A percentile compares a stretch with the other conserved stretches of the same genome.
These are phyloP conservation scores for Paraphaeosphaeria minitans DNA, from an alignment of 2,329 filamentous ascomycete species.

Conservation along the genomic window DNA sequence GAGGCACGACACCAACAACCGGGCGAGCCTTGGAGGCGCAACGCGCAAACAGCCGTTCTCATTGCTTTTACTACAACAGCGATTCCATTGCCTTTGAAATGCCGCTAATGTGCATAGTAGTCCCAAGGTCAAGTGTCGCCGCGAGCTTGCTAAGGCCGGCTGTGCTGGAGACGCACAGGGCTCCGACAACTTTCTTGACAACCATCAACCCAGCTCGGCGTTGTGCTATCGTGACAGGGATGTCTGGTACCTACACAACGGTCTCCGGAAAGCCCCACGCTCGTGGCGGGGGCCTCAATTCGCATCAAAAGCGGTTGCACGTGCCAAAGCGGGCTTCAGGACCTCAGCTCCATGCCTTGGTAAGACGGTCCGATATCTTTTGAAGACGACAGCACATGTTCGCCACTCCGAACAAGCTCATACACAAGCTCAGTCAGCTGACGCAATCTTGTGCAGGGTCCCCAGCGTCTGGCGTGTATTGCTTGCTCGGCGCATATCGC, in stretches of 20 bases:
- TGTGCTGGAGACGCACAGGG: neutral
- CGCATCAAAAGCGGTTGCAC: neutral
- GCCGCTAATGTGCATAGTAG: neutral
- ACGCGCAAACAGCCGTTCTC: neutral
- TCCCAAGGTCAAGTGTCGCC: neutral
- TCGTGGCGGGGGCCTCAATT: neutral
- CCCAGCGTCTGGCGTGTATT: neutral
- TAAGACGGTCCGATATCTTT: too few species aligned
- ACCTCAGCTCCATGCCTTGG: neutral
- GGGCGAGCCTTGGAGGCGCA: neutral
- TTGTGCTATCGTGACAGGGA: neutral
- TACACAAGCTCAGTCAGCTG: neutral
- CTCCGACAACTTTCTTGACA: neutral
- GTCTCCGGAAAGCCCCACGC: neutral
- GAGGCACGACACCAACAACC: neutral
- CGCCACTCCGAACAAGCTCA: neutral
- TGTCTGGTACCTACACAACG: neutral
- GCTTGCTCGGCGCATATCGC: neutral
- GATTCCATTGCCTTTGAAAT: neutral
- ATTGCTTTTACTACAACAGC: neutral
- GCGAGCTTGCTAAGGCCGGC: neutral
- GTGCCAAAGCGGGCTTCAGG: neutral
- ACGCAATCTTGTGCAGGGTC: too few species aligned
- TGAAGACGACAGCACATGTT: neutral
- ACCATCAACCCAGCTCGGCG: neutral